Conservation (phyloP, 495 filamentous ascomycete species). For the Sordaria brevicollis region DNA sequence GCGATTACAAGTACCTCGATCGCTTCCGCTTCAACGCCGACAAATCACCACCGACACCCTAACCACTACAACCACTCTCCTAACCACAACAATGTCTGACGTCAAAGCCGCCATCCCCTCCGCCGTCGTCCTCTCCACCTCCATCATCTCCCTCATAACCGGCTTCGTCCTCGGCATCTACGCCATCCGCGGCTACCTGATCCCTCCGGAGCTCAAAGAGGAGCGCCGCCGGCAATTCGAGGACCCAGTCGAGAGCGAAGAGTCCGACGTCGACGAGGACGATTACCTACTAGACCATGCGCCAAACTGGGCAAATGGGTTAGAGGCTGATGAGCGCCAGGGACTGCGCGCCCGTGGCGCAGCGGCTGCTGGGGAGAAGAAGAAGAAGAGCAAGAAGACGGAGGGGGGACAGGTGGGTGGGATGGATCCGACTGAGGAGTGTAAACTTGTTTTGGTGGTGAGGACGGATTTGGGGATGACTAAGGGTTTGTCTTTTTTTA, state of each 20-base stretch:
- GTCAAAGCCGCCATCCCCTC: neutral
- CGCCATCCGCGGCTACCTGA: slow-evolving; percentile 39
- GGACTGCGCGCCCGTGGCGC: slow-evolving; percentile 25
- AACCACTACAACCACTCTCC: neutral
- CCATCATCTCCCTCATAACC: slow-evolving; percentile 49
- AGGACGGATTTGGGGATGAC: slow-evolving; percentile 93
- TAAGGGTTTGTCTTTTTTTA: slow-evolving; percentile 52
- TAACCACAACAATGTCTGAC: slow-evolving; percentile 4
- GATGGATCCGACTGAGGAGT: slow-evolving; percentile 58
- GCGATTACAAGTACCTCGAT: neutral
- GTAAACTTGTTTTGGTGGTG: slow-evolving; percentile 89
- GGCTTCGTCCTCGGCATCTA: slow-evolving; percentile 51
- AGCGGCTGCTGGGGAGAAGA: slow-evolving; percentile 5
- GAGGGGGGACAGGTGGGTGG: too few relatives aligned
- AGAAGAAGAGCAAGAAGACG: slow-evolving; percentile 5
- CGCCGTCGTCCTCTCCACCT: slow-evolving; percentile 46
- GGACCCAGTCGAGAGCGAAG: slow-evolving; percentile 40
- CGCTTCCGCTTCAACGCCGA: neutral
- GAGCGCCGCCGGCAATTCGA: slow-evolving; percentile 21
- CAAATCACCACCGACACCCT: neutral
- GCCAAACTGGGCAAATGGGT: slow-evolving; percentile 47
- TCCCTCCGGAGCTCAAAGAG: slow-evolving; percentile 30
- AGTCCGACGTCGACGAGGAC: slow-evolving; percentile 41
- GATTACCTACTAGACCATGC: slow-evolving; percentile 46
- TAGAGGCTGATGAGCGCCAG: slow-evolving; percentile 38